A percentile compares a stretch with the other conserved stretches of the same genome.
Evolutionary conservation across 805 yeast species (phyloP).

Genomic region (Yarrowia sp.): DNA sequence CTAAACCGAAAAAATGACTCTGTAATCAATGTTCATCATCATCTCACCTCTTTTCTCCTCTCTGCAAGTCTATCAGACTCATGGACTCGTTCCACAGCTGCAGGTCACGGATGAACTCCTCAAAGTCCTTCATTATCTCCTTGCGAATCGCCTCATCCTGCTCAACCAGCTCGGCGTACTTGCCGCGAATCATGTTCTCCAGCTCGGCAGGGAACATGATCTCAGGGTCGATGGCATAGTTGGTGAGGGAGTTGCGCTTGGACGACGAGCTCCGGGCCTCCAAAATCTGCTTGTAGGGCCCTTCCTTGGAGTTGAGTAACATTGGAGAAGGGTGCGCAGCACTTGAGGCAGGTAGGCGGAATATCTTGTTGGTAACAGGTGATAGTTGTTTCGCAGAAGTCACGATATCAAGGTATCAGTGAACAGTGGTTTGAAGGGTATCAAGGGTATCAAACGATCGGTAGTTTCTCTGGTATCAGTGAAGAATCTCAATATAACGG

Average conservation of each 20-base stretch:
- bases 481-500: no score
- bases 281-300: conserved; percentile 32
- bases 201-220: conserved; percentile 28
- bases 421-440: background rate
- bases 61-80: conserved; percentile 21
- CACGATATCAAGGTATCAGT: background rate
- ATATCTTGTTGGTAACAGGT: no score
- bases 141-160: conserved; percentile 28
- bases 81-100: conserved; percentile 33
- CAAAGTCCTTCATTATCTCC: conserved; percentile 31
- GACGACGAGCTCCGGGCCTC: conserved; percentile 14
- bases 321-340: conserved; percentile 2
- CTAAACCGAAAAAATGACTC: no score
- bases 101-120: conserved; percentile 18
- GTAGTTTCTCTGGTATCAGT: no score
- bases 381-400: no score
- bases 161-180: conserved; percentile 23
- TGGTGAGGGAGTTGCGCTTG: conserved; percentile 19
- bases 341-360: background rate
- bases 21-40: no score
- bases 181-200: conserved; percentile 32
- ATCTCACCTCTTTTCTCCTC: conserved; percentile 26
- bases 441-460: background rate
- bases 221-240: conserved; percentile 27
- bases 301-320: conserved; percentile 20